Conservation (phyloP, 805 yeast species). For the Candida maris region DNA sequence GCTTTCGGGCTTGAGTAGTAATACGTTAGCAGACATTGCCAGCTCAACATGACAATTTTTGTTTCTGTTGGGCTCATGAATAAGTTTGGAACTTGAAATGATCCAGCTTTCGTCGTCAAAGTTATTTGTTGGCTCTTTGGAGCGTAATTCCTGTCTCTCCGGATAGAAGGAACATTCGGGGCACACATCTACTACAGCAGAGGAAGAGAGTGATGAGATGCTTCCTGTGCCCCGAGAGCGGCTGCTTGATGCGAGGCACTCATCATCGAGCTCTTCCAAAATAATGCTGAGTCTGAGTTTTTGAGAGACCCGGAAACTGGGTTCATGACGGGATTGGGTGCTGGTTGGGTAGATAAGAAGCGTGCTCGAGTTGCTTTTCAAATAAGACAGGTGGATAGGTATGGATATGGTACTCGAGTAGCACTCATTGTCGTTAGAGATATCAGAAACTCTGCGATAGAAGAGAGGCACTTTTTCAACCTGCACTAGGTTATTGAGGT, state of each 20-base stretch:
- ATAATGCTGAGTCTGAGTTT: constrained; percentile 10
- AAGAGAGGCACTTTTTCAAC: constrained; percentile 19
- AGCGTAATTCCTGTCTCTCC: neutral
- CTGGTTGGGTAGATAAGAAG: constrained; percentile 22
- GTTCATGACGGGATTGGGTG: constrained; percentile 7
- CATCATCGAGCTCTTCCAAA: constrained; percentile 7
- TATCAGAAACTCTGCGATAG: constrained; percentile 2
- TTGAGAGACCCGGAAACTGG: constrained; percentile 23
- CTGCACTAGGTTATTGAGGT: constrained; percentile 7
- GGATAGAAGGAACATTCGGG: neutral
- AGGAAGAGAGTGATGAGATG: constrained; percentile 6
- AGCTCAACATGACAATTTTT: constrained; percentile 22
- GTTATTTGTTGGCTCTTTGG: constrained; percentile 5
- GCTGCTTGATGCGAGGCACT: constrained; percentile 2
- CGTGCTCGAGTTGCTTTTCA: constrained; percentile 1
- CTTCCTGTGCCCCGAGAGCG: neutral
- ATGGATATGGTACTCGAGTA: constrained; percentile 5
- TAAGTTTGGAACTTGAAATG: constrained; percentile 15
- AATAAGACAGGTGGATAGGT: constrained; percentile 8
- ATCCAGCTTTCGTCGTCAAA: constrained; percentile 19
- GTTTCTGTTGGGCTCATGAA: constrained; percentile 13
- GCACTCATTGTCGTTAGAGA: constrained; percentile 5
- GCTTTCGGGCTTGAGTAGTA: constrained; percentile 18
- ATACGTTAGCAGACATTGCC: constrained; percentile 18
- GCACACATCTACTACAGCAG: constrained; percentile 6